phyloP scores from a whole-genome alignment of 345 rosid genomes.

The Anacardium occidentale region DNA sequence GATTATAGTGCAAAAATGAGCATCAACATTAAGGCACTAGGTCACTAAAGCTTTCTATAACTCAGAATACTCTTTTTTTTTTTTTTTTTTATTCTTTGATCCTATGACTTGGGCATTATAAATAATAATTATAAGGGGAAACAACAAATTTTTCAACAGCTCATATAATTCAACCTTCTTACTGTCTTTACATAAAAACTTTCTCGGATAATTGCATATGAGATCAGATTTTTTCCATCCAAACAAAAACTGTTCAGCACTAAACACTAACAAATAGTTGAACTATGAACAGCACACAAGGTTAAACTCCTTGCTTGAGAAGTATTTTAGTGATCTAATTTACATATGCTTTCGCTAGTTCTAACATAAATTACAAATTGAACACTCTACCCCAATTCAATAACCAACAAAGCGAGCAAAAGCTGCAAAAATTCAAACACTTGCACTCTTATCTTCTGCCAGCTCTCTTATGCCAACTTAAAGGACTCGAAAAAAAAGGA shows the following conservation, averaged over 20 bases:
- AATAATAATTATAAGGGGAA: background rate
- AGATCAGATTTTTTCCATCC: background rate
- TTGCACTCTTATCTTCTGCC: too few species aligned
- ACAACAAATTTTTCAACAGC: background rate
- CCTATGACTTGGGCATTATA: background rate
- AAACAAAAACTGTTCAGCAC: background rate
- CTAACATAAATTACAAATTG: background rate
- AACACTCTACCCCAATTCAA: background rate
- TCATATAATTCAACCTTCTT: background rate
- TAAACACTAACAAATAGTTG: background rate
- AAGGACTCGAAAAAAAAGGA: background rate
- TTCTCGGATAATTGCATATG: background rate
- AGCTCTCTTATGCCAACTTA: too few species aligned
- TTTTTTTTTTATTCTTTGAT: background rate
- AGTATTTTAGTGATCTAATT: background rate
- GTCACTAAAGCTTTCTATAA: background rate
- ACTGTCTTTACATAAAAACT: background rate
- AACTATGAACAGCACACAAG: background rate
- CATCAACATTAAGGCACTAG: background rate
- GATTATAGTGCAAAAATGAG: background rate
- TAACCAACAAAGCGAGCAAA: too few species aligned
- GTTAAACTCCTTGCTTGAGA: background rate
- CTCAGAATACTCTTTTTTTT: background rate
- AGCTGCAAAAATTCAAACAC: too few species aligned
- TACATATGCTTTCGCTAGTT: background rate